phyloP scores from a whole-genome alignment of 345 rosid genomes.

The Syzygium aqueum region DNA sequence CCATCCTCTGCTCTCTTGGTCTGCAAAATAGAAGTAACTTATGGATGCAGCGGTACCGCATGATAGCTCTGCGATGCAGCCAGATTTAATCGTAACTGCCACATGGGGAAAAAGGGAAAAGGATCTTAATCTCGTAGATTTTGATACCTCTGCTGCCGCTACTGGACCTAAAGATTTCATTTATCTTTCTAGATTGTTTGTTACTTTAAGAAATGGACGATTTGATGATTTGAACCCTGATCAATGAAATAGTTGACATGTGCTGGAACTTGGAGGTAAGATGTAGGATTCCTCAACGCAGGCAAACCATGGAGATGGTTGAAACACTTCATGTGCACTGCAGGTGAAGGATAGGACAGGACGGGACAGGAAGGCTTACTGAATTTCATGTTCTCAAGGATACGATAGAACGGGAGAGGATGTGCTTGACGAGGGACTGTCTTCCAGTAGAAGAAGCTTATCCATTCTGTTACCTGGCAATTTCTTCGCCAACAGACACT shows the following conservation, averaged over 20 bases:
- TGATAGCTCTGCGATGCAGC: neutral
- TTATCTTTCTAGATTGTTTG: neutral
- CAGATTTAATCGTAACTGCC: neutral
- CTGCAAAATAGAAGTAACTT: neutral
- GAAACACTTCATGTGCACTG: neutral
- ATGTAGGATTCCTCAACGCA: neutral
- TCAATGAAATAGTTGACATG: neutral
- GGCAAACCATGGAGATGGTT: neutral
- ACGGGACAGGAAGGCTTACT: neutral
- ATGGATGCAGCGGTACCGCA: neutral
- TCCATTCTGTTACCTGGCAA: neutral
- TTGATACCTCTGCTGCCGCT: neutral
- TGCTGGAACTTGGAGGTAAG: neutral
- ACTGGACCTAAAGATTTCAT: neutral
- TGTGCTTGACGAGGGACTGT: neutral
- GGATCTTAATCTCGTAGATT: neutral
- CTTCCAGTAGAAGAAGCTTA: neutral
- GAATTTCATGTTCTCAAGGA: neutral
- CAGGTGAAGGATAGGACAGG: neutral
- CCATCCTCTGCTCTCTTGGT: neutral
- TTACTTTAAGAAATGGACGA: neutral
- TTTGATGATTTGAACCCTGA: neutral
- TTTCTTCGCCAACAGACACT: neutral
- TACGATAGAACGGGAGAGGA: neutral
- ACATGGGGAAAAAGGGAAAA: neutral